Conservation (phyloP, 768 basidiomycete species). For the Rickenella mellea region DNA sequence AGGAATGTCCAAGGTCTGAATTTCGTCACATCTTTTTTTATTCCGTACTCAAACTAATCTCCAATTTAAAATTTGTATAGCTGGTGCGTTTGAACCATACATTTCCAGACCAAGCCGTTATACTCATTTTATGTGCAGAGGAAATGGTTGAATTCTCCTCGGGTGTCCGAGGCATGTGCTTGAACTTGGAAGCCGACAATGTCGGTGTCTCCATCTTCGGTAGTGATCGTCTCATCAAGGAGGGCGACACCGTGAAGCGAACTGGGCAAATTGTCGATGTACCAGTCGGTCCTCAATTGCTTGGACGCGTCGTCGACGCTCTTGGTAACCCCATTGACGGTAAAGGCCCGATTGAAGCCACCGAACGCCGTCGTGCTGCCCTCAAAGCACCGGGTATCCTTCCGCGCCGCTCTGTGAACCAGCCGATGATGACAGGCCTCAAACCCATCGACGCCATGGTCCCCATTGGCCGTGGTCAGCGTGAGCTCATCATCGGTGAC, state of each 20-base stretch:
- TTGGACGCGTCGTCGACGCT: conserved; percentile 98
- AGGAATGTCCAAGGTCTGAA: conserved; percentile 89
- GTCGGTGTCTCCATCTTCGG: conserved; percentile 99
- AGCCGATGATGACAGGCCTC: conserved; percentile 99
- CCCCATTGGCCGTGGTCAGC: conserved; percentile 99
- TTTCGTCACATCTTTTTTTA: not conserved
- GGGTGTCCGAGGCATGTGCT: conserved; percentile 99
- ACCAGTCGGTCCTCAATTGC: conserved; percentile 92
- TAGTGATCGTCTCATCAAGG: conserved; percentile 97
- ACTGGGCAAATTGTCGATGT: conserved; percentile 99
- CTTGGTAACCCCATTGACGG: conserved; percentile 99
- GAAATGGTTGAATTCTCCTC: conserved; percentile 99
- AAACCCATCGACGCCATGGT: conserved; percentile 99
- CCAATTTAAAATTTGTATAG: no score
- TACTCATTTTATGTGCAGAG: conserved; percentile 40
- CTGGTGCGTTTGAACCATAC: no score
- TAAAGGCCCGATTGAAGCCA: conserved; percentile 92
- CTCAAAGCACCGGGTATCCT: conserved; percentile 99
- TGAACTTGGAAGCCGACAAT: conserved; percentile 99
- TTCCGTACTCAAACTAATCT: no score
- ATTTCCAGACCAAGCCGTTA: no score
- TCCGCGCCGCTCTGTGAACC: conserved; percentile 98
- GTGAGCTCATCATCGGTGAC: conserved; percentile 99
- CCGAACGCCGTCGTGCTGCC: conserved; percentile 93
- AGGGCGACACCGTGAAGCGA: conserved; percentile 99